phyloP scores from a whole-genome alignment of 306 rosid genomes.

The Dryas octopetala region DNA sequence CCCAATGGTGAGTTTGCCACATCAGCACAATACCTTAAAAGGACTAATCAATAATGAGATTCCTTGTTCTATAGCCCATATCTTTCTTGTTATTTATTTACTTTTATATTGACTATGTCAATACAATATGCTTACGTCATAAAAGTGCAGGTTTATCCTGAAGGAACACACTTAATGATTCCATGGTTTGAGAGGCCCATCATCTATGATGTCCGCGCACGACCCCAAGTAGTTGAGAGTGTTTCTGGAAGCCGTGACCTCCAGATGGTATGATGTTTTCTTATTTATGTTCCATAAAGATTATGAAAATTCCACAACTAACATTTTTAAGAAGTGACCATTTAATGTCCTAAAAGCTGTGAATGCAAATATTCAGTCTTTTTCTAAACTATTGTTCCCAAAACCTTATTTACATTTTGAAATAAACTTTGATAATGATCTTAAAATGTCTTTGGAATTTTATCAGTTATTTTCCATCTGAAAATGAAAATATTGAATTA shows the following conservation, averaged over 20 bases:
- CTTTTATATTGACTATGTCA: neutral
- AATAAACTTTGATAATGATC: neutral
- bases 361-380: neutral
- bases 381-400: neutral
- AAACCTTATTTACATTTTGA: neutral
- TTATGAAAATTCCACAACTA: neutral
- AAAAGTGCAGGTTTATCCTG: slow-evolving; percentile 76
- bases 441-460: neutral
- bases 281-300: neutral
- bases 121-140: slow-evolving; percentile 10
- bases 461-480: neutral
- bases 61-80: too few relatives aligned
- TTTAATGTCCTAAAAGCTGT: neutral
- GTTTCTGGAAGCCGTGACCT: slow-evolving; percentile 83
- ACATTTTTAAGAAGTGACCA: neutral
- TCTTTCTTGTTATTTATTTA: neutral
- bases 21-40: neutral
- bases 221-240: slow-evolving; percentile 69
- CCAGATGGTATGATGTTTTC: slow-evolving; percentile 54
- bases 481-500: neutral
- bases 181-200: slow-evolving; percentile 94
- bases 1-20: neutral
- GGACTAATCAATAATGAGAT: neutral
- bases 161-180: slow-evolving; percentile 77
- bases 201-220: slow-evolving; percentile 84